These are phyloP conservation scores for Lactifluus echinatus DNA, from an alignment of 768 basidiomycete species.

Conservation along the genomic window DNA sequence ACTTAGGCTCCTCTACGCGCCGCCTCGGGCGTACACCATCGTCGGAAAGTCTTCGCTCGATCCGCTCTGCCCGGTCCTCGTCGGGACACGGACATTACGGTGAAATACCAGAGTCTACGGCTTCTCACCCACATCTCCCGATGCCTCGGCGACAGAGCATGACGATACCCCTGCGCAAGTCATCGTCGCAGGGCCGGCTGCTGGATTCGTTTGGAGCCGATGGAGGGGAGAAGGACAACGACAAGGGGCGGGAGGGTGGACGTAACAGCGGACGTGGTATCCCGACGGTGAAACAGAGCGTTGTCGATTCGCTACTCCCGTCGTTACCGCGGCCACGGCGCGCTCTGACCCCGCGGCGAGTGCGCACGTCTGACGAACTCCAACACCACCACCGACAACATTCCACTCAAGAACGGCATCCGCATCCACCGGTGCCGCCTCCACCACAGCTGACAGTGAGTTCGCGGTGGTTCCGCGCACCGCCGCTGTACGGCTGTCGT, in stretches of 20 bases:
- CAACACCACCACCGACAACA: constrained; percentile 14
- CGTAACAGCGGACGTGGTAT: neutral
- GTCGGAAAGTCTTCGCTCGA: constrained; percentile 33
- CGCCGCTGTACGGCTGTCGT: constrained; percentile 53
- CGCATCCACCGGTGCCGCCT: constrained; percentile 20
- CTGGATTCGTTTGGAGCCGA: constrained; percentile 18
- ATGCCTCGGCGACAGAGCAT: constrained; percentile 43
- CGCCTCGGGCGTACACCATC: constrained; percentile 28
- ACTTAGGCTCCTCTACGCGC: constrained; percentile 9
- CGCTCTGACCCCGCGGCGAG: constrained; percentile 7
- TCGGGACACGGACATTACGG: constrained; percentile 25
- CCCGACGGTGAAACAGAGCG: neutral
- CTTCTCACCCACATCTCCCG: constrained; percentile 1
- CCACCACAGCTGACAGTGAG: constrained; percentile 12
- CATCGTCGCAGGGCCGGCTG: constrained; percentile 24
- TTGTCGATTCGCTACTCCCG: constrained; percentile 4
- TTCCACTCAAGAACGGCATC: constrained; percentile 20
- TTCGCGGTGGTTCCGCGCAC: constrained; percentile 18
- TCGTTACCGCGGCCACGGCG: constrained; percentile 7
- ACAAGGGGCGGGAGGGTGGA: constrained; percentile 1
- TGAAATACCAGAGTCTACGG: constrained; percentile 24
- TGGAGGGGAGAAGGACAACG: constrained; percentile 12
- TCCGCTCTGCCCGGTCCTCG: constrained; percentile 28
- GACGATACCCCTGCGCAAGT: constrained; percentile 31
- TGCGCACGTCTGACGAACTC: constrained; percentile 2